phyloP scores from a whole-genome alignment of 352 stramenopile genomes.

The Phytophthora vignae region DNA sequence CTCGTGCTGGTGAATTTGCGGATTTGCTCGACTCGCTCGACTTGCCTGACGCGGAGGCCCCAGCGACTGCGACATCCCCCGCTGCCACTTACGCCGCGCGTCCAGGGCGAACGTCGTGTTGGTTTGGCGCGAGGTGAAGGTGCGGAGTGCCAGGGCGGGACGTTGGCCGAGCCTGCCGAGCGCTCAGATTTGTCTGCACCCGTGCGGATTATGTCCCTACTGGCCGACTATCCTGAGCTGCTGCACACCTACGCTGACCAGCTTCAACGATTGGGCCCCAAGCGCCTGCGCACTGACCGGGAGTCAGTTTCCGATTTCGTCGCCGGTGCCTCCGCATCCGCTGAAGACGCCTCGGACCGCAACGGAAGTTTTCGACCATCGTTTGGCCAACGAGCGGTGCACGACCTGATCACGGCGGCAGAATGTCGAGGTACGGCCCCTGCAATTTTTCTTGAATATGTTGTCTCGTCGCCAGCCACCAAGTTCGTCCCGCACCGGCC shows the following conservation, averaged over 20 bases:
- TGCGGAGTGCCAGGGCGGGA: neutral
- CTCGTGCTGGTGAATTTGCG: neutral
- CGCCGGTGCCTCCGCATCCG: neutral
- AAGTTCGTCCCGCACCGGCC: no score
- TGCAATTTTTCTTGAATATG: neutral
- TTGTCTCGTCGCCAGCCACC: no score
- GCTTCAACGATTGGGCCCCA: neutral
- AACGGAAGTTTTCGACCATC: neutral
- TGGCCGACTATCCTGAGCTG: neutral
- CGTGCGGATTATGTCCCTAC: neutral
- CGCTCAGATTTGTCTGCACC: neutral
- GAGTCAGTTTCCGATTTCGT: neutral
- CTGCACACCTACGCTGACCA: neutral
- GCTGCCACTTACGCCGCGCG: neutral
- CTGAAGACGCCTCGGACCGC: neutral
- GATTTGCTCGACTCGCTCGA: neutral
- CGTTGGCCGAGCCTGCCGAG: neutral
- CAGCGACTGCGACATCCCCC: neutral
- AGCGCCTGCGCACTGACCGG: neutral
- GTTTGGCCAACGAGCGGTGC: neutral
- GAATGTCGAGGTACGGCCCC: neutral
- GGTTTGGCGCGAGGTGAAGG: neutral
- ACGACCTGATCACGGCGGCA: neutral
- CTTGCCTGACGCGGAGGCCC: neutral
- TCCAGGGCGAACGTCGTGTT: neutral